A percentile compares a stretch with the other conserved stretches of the same genome.
Evolutionary conservation across 768 basidiomycete species (phyloP).

Genomic region (Termitomyces titanicus): DNA sequence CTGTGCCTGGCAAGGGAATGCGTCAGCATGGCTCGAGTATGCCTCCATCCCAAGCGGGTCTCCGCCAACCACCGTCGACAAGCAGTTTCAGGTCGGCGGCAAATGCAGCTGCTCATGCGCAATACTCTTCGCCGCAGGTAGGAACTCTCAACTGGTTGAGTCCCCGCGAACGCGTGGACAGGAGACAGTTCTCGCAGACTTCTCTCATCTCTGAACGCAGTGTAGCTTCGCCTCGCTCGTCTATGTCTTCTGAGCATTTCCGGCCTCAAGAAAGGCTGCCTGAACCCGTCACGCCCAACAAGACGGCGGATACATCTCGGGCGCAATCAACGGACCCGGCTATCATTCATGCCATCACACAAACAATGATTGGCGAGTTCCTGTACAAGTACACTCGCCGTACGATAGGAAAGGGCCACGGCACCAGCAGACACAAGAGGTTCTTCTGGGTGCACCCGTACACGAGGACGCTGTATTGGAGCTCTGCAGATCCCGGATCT

Average conservation of each 20-base stretch:
- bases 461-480: constrained; percentile 97
- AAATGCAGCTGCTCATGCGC: constrained; percentile 52
- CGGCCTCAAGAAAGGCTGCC: constrained; percentile 33
- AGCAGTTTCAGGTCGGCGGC: constrained; percentile 81
- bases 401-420: constrained; percentile 86
- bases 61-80: constrained; percentile 73
- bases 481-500: constrained; percentile 89
- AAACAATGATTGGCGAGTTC: constrained; percentile 99
- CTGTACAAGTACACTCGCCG: constrained; percentile 95
- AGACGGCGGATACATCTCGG: constrained; percentile 38
- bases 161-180: constrained; percentile 45
- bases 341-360: constrained; percentile 95
- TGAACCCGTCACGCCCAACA: constrained; percentile 43
- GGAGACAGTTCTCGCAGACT: constrained; percentile 59
- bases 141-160: constrained; percentile 45
- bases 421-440: constrained; percentile 84
- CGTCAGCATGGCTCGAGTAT: constrained; percentile 73
- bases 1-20: constrained; percentile 46
- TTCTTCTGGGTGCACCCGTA: constrained; percentile 99
- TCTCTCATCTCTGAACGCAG: constrained; percentile 71
- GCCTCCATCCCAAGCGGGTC: constrained; percentile 61
- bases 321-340: constrained; percentile 74
- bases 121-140: constrained; percentile 36
- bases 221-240: constrained; percentile 70
- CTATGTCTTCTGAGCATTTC: constrained; percentile 76